Percentiles rank a stretch among this genome's conserved stretches.
Evolutionary conservation across 2,329 filamentous ascomycete genomes (phyloP).

Genomic region (Ceratocystis cacaofunesta): DNA sequence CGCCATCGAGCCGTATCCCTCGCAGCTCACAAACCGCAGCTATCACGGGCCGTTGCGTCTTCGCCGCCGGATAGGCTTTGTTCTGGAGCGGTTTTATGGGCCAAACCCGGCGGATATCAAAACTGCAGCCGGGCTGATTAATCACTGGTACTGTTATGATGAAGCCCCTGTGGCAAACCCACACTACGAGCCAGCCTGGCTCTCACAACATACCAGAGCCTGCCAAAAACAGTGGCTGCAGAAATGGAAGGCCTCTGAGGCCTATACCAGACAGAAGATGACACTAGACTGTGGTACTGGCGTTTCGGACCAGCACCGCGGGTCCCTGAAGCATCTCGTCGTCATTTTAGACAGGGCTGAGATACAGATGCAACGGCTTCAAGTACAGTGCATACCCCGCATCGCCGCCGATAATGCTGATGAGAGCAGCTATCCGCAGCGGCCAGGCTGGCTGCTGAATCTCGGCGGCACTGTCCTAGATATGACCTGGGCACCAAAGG

Average conservation of each 20-base stretch:
- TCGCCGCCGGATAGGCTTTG: conserved; percentile 18
- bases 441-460: conserved; percentile 39
- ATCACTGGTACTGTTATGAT: conserved; percentile 24
- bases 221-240: conserved; percentile 11
- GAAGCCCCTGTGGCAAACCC: conserved; percentile 19
- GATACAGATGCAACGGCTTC: conserved; percentile 22
- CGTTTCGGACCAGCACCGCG: conserved; percentile 16
- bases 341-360: conserved; percentile 22
- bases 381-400: conserved; percentile 14
- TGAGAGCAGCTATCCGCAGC: conserved; percentile 18
- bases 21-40: conserved; percentile 19
- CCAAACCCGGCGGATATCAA: conserved; percentile 18
- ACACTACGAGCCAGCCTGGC: conserved; percentile 18
- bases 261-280: background rate
- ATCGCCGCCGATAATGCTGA: conserved; percentile 17
- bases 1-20: conserved; percentile 24
- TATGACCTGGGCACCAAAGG: conserved; percentile 37
- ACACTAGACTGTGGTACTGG: conserved; percentile 21
- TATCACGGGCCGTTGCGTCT: conserved; percentile 27
- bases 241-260: conserved; percentile 11
- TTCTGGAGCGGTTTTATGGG: conserved; percentile 21
- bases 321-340: conserved; percentile 24
- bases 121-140: conserved; percentile 19
- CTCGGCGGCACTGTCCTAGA: conserved; percentile 37
- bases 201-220: conserved; percentile 16